Evolutionary conservation across 2,329 filamentous ascomycete species (phyloP).

Genomic region (Colletotrichum sansevieriae): DNA sequence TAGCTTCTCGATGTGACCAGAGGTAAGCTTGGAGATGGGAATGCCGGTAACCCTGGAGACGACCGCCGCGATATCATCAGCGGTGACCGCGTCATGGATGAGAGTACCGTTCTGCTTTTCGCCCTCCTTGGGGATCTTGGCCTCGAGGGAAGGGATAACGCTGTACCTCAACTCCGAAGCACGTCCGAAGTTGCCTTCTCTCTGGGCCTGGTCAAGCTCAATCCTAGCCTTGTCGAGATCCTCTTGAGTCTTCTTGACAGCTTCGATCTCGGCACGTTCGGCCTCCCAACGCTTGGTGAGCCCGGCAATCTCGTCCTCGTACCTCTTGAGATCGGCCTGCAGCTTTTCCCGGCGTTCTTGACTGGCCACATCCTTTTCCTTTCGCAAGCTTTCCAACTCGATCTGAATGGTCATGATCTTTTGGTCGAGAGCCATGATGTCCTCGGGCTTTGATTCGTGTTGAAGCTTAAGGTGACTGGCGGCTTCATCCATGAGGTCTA

Average conservation of each 20-base stretch:
- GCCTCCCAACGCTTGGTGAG: slow-evolving; percentile 91
- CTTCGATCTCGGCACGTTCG: slow-evolving; percentile 86
- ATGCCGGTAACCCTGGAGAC: slow-evolving; percentile 94
- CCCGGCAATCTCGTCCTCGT: slow-evolving; percentile 80
- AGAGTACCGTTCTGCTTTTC: slow-evolving; percentile 68
- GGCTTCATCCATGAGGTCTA: slow-evolving; percentile 96
- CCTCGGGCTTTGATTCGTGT: slow-evolving; percentile 96
- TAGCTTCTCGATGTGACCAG: slow-evolving; percentile 93
- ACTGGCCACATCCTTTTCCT: slow-evolving; percentile 92
- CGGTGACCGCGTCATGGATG: slow-evolving; percentile 93
- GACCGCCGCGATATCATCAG: slow-evolving; percentile 93
- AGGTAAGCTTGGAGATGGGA: slow-evolving; percentile 90
- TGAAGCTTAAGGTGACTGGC: slow-evolving; percentile 90
- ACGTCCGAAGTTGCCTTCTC: slow-evolving; percentile 87
- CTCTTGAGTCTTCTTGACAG: slow-evolving; percentile 87
- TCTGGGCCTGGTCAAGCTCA: slow-evolving; percentile 88
- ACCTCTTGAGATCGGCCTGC: slow-evolving; percentile 79
- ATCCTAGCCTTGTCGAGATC: slow-evolving; percentile 88
- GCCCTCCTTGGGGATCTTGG: slow-evolving; percentile 82
- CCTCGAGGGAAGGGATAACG: slow-evolving; percentile 84
- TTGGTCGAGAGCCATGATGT: slow-evolving; percentile 91
- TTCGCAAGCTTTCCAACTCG: slow-evolving; percentile 92
- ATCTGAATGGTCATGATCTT: slow-evolving; percentile 98
- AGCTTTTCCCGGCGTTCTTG: slow-evolving; percentile 89
- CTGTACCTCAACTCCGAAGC: slow-evolving; percentile 94